Evolutionary conservation across 345 rosid genomes (phyloP).

Genomic region (Angophora floribunda): DNA sequence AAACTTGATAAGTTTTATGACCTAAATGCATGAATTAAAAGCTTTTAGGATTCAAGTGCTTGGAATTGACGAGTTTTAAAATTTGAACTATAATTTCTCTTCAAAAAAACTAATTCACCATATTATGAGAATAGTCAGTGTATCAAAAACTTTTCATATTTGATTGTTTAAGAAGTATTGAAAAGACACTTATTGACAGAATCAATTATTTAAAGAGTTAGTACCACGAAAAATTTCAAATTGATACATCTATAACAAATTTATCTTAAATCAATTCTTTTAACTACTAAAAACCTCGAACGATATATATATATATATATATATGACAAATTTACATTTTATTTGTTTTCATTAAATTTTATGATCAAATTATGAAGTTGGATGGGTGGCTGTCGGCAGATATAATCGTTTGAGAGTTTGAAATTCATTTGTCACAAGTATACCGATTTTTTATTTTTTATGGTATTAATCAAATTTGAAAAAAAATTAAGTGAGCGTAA

Average conservation of each 20-base stretch:
- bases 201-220: not conserved
- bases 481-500: fast-evolving
- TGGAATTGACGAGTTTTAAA: not conserved
- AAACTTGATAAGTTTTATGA: not conserved
- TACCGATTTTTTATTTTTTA: fast-evolving
- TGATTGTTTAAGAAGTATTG: not conserved
- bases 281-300: too few species aligned
- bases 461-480: too few species aligned
- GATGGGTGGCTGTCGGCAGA: too few species aligned
- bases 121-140: too few species aligned
- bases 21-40: too few species aligned
- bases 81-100: not conserved
- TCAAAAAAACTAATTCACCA: not conserved
- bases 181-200: not conserved
- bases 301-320: too few species aligned
- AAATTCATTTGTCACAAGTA: fast-evolving
- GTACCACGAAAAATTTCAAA: too few species aligned
- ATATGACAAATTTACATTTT: too few species aligned
- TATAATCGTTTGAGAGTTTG: not conserved
- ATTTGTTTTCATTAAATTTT: too few species aligned
- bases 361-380: too few species aligned
- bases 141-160: too few species aligned
- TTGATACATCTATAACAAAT: fast-evolving
- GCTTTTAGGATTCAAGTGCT: not conserved
- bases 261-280: too few species aligned